Conservation (phyloP, 176 grass and related monocot species). For the Carex kokanica region DNA sequence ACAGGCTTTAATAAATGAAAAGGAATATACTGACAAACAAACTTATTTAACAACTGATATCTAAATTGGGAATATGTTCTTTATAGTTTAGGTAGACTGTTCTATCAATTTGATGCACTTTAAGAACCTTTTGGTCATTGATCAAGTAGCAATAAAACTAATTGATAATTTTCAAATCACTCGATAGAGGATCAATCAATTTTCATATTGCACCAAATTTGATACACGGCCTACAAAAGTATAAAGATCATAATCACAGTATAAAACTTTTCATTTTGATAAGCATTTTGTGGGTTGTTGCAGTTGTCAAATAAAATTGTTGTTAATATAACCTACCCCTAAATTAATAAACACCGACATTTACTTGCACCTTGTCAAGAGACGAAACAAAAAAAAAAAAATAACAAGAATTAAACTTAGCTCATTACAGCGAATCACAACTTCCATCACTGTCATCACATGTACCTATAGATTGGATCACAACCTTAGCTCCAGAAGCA, state of each 20-base stretch:
- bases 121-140: background rate
- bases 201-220: background rate
- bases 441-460: constrained; percentile 72
- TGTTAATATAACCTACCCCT: background rate
- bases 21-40: constrained; percentile 7
- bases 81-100: background rate
- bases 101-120: background rate
- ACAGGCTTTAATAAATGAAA: background rate
- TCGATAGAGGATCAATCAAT: background rate
- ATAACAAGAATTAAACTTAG: constrained; percentile 23
- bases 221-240: background rate
- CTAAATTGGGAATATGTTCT: background rate
- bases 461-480: constrained; percentile 67
- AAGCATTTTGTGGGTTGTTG: background rate
- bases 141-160: background rate
- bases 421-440: constrained; percentile 56
- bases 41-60: background rate
- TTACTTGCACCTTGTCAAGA: constrained; percentile 14
- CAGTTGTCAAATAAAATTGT: background rate
- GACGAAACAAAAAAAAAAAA: constrained; percentile 29
- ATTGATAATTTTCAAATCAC: background rate
- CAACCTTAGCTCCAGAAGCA: constrained; percentile 93
- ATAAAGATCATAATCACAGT: background rate
- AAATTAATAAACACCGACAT: background rate
- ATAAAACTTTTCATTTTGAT: background rate